Evolutionary conservation across 1,284 basidiomycete species (phyloP), one percentile per base, ranked within the genome.

Genomic region (Microstroma glucosiphilum): DNA sequence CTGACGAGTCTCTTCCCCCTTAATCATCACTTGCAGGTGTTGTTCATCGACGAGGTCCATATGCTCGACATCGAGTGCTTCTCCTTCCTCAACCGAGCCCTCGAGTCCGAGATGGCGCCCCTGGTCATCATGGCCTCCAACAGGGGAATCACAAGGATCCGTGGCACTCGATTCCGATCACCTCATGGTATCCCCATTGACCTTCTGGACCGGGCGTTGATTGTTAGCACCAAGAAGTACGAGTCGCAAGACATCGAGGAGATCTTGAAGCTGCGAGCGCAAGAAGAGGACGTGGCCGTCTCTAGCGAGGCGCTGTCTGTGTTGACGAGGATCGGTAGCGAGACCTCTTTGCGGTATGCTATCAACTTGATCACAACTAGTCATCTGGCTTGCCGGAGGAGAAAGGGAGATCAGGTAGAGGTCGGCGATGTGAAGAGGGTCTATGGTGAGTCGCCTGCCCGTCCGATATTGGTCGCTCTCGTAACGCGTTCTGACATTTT

Each of bases 61-160:
- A 98, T 98, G 94, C 87, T 98, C 68, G 94, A 98, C 80, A 96
- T 98, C 68, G 94, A 98, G 81, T 98, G 94, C 80, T 97, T 97
- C 84, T 96, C 92, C 8, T 98, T 94, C 85, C 83, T 98, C 66
- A 98, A 98, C 81, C 87, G 94, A 51, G 94, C 94, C 6, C 84
- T 98, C 56, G 94, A 98, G 79, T 88, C 88, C 67, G 93, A 96
- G 69, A 84, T 97, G 3, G 88, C 93, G 1, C 94, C 94, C 0
- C 83, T 98, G 58, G 94, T 98, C 49, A 92, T 98, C 77, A 97
- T 98, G 93, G 94, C 94, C 0, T 92, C 90, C 48, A 98, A 98
- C 80, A 85, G 94, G 19, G 94, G 94, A 13, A 91, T 93, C 85
- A 87, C 92, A 8, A 86, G 90, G 58, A 96, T 98, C 80, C 86